These are phyloP conservation scores for Jaapia argillacea DNA, from an alignment of 768 basidiomycete species.

Conservation along the genomic window DNA sequence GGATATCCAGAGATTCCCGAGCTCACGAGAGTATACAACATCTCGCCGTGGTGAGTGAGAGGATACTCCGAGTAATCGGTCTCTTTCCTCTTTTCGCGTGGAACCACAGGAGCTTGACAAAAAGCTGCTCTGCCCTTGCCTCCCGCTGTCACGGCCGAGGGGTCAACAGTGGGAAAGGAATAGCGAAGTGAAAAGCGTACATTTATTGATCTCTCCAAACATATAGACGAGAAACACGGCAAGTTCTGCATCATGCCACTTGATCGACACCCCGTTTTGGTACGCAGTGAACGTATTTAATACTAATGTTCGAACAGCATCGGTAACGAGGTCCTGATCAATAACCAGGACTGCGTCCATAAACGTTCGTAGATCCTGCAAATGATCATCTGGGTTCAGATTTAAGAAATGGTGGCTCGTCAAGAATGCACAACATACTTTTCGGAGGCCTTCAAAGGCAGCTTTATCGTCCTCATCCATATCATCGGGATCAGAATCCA, in stretches of 20 bases:
- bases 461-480: conserved; percentile 81
- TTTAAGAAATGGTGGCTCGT: neutral
- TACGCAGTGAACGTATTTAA: conserved; percentile 67
- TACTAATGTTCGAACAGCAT: conserved; percentile 63
- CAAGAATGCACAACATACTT: conserved; percentile 36
- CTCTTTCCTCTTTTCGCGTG: conserved; percentile 56
- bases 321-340: conserved; percentile 78
- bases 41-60: conserved; percentile 83
- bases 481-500: conserved; percentile 68
- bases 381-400: neutral
- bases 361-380: conserved; percentile 74
- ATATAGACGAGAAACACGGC: conserved; percentile 90
- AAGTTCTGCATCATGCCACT: conserved; percentile 92
- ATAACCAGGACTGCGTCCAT: conserved; percentile 82
- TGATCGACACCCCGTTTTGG: conserved; percentile 47
- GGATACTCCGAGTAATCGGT: conserved; percentile 74
- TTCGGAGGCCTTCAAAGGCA: conserved; percentile 79
- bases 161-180: neutral
- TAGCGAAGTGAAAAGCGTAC: conserved; percentile 30
- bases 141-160: conserved; percentile 36
- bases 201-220: conserved; percentile 88
- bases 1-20: conserved; percentile 78
- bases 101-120: conserved; percentile 63
- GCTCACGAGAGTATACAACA: conserved; percentile 75
- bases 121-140: conserved; percentile 82